Base-by-base conservation (phyloP, 2,329 filamentous ascomycete species). In the Cercospora sp. region DNA sequence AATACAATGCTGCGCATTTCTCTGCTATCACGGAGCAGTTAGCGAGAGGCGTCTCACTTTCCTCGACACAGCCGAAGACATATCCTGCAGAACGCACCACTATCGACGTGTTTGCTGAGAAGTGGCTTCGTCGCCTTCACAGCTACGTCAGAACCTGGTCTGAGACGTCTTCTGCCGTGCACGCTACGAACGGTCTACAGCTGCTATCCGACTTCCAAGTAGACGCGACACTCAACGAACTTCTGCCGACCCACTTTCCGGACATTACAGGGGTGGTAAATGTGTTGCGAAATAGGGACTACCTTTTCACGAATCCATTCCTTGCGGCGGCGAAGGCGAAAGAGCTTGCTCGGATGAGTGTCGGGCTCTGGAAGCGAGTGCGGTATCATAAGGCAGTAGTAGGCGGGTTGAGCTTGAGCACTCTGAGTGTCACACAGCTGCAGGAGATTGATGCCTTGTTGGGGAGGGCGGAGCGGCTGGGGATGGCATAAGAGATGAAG, bases 81-180 rank as follows among this genome's bases (percentile, higher is more conserved):
- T 62, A 62, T 31, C 33, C 60, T 51, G 23, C 42, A 12, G 42
- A 62, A 31, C 60, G 40, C 3, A 31, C 42, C n/a, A 20, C 60
- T 48, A 13, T 18, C 36, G 36, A 48, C 13, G 13, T 30, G 12
- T 62, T 62, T 31, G 60, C 40, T 26, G 28, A 33, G 2, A 62
- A 62, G 40, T 62, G 60, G 60, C 60, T 62, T 10, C 42, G 6
- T 20, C 60, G 40, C 40, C n/a, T 51, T 62, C 60, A 62, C 28
- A 18, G 60, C 60, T 62, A 62, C 42, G 18, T 62, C 23, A 20
- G 60, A 30, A 30, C 26, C 23, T 62, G 60, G 60, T 62, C 60
- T 13, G 60, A 62, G 40, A 20, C 36, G 3, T 45, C 40, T 13
- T 45, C 26, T 30, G 40, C 40, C 6, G 40, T 40, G n/a, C 60